These are phyloP conservation scores for Bombardia bombarda DNA, from an alignment of 495 filamentous ascomycete species.

Conservation along the genomic window DNA sequence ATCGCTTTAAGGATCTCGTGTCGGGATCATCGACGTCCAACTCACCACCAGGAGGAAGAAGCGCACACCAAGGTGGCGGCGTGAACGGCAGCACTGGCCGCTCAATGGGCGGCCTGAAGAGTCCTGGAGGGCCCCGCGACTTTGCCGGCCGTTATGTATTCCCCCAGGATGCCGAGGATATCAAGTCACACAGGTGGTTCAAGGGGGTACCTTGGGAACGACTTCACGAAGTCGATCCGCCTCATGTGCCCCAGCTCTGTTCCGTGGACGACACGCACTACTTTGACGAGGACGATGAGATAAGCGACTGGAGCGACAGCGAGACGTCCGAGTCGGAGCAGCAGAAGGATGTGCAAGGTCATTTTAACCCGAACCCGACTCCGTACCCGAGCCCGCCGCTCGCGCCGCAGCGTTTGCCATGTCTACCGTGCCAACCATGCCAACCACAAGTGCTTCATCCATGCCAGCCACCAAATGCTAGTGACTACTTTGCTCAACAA, in stretches of 20 bases:
- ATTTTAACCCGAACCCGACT: not conserved
- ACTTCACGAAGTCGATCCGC: constrained; percentile 59
- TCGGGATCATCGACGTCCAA: constrained; percentile 12
- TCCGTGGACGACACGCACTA: constrained; percentile 78
- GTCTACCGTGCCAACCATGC: too few species aligned
- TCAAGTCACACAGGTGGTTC: constrained; percentile 72
- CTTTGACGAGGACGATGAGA: constrained; percentile 73
- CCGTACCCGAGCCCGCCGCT: not conserved
- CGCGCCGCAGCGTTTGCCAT: not conserved
- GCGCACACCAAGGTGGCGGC: not conserved
- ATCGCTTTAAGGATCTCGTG: constrained; percentile 54
- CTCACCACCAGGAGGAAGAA: not conserved
- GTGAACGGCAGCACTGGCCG: not conserved
- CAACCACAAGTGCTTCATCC: too few species aligned
- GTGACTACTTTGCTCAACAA: not conserved
- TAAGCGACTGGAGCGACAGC: constrained; percentile 45
- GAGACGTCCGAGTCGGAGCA: constrained; percentile 33
- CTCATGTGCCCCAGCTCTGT: constrained; percentile 64
- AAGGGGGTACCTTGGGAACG: constrained; percentile 58
- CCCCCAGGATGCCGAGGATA: constrained; percentile 67
- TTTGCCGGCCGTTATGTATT: constrained; percentile 57
- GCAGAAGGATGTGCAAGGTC: not conserved
- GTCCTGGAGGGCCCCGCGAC: constrained; percentile 17
- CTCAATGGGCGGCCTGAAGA: not conserved
- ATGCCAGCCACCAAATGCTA: too few species aligned